Conservation (phyloP, 352 stramenopile species). For the Pythium chondricola region DNA sequence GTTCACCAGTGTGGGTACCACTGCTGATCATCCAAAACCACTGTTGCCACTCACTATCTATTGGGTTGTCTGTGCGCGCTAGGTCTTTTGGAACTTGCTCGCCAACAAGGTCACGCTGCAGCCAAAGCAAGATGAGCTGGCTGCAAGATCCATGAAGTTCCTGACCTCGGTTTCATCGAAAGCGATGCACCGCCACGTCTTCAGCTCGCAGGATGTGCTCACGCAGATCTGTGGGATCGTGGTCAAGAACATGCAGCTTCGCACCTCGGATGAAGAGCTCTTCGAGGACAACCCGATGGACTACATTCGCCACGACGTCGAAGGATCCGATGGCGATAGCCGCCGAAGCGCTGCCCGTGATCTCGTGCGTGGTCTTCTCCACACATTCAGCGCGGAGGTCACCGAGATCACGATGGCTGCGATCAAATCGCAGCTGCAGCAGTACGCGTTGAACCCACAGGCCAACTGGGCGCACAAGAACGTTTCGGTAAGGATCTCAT, state of each 20-base stretch:
- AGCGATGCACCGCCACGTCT: conserved; percentile 89
- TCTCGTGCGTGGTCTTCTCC: conserved; percentile 92
- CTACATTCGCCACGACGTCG: conserved; percentile 98
- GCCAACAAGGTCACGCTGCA: conserved; percentile 64
- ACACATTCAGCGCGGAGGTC: conserved; percentile 91
- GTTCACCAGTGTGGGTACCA: conserved; percentile 81
- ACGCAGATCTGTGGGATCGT: conserved; percentile 96
- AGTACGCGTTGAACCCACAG: conserved; percentile 83
- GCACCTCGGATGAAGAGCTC: conserved; percentile 94
- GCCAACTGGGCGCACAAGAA: conserved; percentile 95
- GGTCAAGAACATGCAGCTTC: conserved; percentile 96
- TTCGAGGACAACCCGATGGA: conserved; percentile 99
- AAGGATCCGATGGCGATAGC: conserved; percentile 96
- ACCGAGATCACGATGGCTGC: conserved; percentile 93
- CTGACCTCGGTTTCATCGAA: conserved; percentile 94
- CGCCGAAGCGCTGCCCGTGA: conserved; percentile 93
- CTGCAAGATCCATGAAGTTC: conserved; percentile 97
- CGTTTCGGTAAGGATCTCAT: conserved; percentile 76
- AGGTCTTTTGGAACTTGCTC: conserved; percentile 70
- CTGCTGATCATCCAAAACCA: background rate
- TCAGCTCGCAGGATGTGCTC: conserved; percentile 71
- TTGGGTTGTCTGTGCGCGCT: too few species aligned
- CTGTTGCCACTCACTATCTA: background rate
- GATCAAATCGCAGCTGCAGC: conserved; percentile 87
- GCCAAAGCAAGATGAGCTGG: conserved; percentile 94